A percentile compares a stretch with the other conserved stretches of the same genome.
phyloP scores from a whole-genome alignment of 768 basidiomycete genomes.

The Daedaleopsis sinensis region DNA sequence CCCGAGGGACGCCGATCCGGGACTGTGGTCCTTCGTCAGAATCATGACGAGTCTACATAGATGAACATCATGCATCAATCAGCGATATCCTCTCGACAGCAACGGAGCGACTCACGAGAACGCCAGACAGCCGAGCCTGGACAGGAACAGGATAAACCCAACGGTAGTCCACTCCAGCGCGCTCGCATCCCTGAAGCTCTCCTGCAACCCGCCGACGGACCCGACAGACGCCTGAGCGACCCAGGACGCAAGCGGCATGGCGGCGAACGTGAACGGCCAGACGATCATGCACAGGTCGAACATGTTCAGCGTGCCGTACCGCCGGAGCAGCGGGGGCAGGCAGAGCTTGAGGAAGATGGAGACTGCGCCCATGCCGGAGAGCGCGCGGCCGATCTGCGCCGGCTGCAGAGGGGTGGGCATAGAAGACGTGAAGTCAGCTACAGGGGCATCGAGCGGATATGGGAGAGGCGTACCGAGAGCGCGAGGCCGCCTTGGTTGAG shows the following conservation, averaged over 20 bases:
- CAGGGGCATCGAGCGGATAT: not conserved
- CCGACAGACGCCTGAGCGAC: slow-evolving; percentile 39
- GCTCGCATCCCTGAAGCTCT: slow-evolving; percentile 12
- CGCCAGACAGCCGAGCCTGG: slow-evolving; percentile 49
- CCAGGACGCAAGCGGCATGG: slow-evolving; percentile 53
- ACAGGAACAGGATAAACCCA: slow-evolving; percentile 46
- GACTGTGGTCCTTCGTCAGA: slow-evolving; percentile 33
- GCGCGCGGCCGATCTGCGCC: slow-evolving; percentile 59
- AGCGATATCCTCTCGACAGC: not conserved
- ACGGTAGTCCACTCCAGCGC: slow-evolving; percentile 57
- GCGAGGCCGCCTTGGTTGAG: slow-evolving; percentile 57
- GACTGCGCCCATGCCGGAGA: slow-evolving; percentile 54
- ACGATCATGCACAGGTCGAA: slow-evolving; percentile 55
- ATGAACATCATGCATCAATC: slow-evolving; percentile 2
- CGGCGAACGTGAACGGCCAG: slow-evolving; percentile 56
- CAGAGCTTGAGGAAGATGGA: slow-evolving; percentile 55
- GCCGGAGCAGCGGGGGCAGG: slow-evolving; percentile 55
- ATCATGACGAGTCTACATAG: slow-evolving; percentile 34
- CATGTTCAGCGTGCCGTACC: slow-evolving; percentile 47
- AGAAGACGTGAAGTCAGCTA: not conserved
- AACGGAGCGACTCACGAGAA: slow-evolving; percentile 49
- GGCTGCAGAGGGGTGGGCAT: slow-evolving; percentile 36
- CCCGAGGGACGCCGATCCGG: slow-evolving; percentile 31
- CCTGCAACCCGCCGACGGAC: slow-evolving; percentile 2
- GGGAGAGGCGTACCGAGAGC: slow-evolving; percentile 50